Base-by-base conservation (phyloP, 164 flowering plant species). In the Protea cynaroides region DNA sequence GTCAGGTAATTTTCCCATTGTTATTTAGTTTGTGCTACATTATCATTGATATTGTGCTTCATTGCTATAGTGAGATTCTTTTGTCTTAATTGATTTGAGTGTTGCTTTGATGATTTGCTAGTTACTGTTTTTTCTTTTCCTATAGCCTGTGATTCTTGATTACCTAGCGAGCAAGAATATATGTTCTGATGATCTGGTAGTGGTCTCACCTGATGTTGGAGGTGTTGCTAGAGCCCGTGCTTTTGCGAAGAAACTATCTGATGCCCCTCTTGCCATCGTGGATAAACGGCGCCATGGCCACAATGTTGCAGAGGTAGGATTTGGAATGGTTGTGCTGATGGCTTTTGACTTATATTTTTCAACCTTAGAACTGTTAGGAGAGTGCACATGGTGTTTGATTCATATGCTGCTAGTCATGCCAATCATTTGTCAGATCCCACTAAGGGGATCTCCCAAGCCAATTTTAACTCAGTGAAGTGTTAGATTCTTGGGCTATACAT, bases 181-280 rank as follows among this genome's bases (percentile, higher is more conserved):
- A 23, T 69, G 76, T 61, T 79, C 83, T 7, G 69, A 77, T 76
- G 96, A 91, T 80, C 73, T 89, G 81, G 95, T 94, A 7, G 97
- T 91, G 67, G 96, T 94, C 52, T 90, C 96, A 29, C 98, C 98
- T 60, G 98, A 94, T 81, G 96, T 89, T 61, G 98, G 97, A 25
- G 96, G 97, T 51, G 97, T 94, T 68, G 95, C 96, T 60, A 79
- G 97, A 72, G 98, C 97, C 52, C 89, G 97, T 64, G 89, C 85
- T 37, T 90, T 89, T 79, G 98, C 98, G 3, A 94, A 94, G 74
- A 89, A 94, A 61, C 61, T 94, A 59, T 88, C 92, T 66, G 97
- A 91, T 86, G 96, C 98, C 21, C 97, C 97, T 56, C 70, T 91
- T 61, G 98, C 98, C 58, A 94, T 94, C 73, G 96, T 94, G 62